Evolutionary conservation across 2,329 filamentous ascomycete genomes (phyloP).

Genomic region (Xylaria multiplex): DNA sequence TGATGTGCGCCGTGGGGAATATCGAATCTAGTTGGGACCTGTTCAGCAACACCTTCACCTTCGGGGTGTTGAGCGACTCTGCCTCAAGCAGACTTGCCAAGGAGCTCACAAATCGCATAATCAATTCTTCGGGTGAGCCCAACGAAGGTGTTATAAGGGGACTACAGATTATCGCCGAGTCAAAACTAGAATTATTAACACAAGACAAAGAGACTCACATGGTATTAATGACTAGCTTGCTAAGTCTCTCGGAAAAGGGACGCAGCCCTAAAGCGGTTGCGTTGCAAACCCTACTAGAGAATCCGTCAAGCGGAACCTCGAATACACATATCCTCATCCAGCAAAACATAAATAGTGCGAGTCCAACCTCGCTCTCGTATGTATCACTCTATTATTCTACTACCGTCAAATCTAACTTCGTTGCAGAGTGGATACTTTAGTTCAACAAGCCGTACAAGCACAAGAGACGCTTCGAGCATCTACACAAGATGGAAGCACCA

Average conservation of each 20-base stretch:
- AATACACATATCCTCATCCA: conserved; percentile 64
- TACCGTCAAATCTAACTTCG: conserved; percentile 35
- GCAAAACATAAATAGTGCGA: conserved; percentile 62
- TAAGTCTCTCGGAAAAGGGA: conserved; percentile 64
- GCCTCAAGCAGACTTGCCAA: conserved; percentile 50
- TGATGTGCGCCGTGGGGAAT: conserved; percentile 52
- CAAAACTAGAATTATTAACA: conserved; percentile 57
- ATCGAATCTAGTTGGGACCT: conserved; percentile 55
- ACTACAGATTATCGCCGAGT: conserved; percentile 60
- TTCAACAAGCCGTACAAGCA: conserved; percentile 58
- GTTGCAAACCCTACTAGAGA: conserved; percentile 60
- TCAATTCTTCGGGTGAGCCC: conserved; percentile 40
- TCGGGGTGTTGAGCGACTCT: conserved; percentile 53
- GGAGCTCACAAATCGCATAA: conserved; percentile 45
- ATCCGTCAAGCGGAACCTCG: conserved; percentile 53
- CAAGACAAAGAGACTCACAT: conserved; percentile 59
- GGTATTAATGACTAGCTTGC: conserved; percentile 61
- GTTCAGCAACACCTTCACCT: conserved; percentile 59
- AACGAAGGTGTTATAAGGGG: conserved; percentile 53
- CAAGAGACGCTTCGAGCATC: conserved; percentile 50
- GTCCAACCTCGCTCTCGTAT: conserved; percentile 62
- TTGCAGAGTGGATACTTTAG: conserved; percentile 62
- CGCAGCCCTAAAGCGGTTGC: conserved; percentile 51
- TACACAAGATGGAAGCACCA: conserved; percentile 48
- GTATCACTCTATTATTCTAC: conserved; percentile 37